Percentiles rank a stretch among this genome's conserved stretches.
These are phyloP conservation scores for Colletotrichum sp. DNA, from an alignment of 2,329 filamentous ascomycete genomes.

Conservation along the genomic window DNA sequence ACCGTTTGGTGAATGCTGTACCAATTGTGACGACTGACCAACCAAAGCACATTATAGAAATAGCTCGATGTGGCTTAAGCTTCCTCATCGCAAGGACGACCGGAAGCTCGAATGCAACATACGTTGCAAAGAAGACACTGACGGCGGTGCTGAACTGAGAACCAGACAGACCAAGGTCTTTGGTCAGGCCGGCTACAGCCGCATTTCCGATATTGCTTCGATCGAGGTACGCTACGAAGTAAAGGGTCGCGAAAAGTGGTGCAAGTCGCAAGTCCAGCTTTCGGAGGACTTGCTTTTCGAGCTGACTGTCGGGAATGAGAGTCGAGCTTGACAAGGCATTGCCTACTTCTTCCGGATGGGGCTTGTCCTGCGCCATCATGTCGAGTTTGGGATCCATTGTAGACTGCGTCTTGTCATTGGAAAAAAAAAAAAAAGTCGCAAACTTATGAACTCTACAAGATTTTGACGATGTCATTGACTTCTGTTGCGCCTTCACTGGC, in stretches of 20 bases:
- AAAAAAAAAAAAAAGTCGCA: not conserved
- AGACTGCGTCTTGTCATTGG: not conserved
- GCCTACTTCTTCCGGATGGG: not conserved
- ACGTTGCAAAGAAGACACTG: slow-evolving; percentile 64
- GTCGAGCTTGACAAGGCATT: not conserved
- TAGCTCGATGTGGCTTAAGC: not conserved
- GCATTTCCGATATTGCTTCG: slow-evolving; percentile 59
- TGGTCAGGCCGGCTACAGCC: slow-evolving; percentile 60
- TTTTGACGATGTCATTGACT: not conserved
- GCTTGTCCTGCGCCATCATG: not conserved
- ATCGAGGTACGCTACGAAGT: slow-evolving; percentile 29
- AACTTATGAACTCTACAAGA: not conserved
- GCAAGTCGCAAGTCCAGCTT: not conserved
- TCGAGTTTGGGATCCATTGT: not conserved
- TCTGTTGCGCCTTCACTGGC: not conserved
- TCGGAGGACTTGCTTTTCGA: not conserved
- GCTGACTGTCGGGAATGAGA: not conserved
- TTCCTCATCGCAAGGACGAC: slow-evolving; percentile 23
- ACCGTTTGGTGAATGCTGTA: slow-evolving; percentile 10
- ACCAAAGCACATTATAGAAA: slow-evolving; percentile 4
- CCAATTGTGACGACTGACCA: slow-evolving; percentile 15
- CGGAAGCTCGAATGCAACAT: slow-evolving; percentile 66
- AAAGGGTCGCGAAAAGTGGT: not conserved
- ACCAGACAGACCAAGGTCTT: slow-evolving; percentile 52
- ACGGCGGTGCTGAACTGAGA: slow-evolving; percentile 65